A percentile compares a stretch with the other conserved stretches of the same genome.
Evolutionary conservation across 345 rosid genomes (phyloP).

Genomic region (Schrenkiella parvula): DNA sequence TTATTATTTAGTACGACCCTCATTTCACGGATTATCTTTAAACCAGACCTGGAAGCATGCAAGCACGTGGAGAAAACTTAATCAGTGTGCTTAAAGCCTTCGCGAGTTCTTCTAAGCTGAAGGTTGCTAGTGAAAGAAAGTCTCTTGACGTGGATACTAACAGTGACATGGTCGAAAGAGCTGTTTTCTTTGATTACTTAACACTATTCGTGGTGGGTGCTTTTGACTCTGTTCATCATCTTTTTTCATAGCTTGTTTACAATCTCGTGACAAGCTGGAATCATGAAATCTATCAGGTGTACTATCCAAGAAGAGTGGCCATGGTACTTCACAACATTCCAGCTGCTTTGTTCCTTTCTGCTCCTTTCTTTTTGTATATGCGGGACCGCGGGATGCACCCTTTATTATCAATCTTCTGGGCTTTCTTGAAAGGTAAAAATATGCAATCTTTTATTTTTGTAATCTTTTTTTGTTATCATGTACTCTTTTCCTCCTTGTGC

Average conservation of each 20-base stretch:
- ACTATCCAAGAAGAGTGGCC: constrained; percentile 72
- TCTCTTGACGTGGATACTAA: constrained; percentile 35
- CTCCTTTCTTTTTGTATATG: constrained; percentile 61
- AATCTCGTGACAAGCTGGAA: constrained; percentile 7
- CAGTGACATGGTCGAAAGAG: constrained; percentile 50
- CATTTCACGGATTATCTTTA: constrained; percentile 24
- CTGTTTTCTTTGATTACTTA: constrained; percentile 94
- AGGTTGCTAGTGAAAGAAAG: constrained; percentile 53
- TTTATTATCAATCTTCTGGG: constrained; percentile 50
- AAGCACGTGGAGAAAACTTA: constrained; percentile 97
- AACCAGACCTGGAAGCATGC: constrained; percentile 97
- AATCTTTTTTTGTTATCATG: background rate
- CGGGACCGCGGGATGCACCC: constrained; percentile 41
- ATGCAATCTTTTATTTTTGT: background rate
- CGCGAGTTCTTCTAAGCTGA: constrained; percentile 70
- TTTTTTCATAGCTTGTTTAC: background rate
- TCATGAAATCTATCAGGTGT: constrained; percentile 53
- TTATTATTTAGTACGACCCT: constrained; percentile 33
- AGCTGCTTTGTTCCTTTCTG: constrained; percentile 46
- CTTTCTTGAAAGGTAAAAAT: constrained; percentile 66
- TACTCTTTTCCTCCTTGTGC: background rate
- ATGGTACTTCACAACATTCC: constrained; percentile 71
- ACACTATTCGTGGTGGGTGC: constrained; percentile 63
- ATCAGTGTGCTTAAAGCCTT: constrained; percentile 69
- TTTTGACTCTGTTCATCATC: background rate